Percentiles rank a stretch among this genome's conserved stretches.
Evolutionary conservation across 768 basidiomycete species (phyloP).

Genomic region (Russula olivacea): DNA sequence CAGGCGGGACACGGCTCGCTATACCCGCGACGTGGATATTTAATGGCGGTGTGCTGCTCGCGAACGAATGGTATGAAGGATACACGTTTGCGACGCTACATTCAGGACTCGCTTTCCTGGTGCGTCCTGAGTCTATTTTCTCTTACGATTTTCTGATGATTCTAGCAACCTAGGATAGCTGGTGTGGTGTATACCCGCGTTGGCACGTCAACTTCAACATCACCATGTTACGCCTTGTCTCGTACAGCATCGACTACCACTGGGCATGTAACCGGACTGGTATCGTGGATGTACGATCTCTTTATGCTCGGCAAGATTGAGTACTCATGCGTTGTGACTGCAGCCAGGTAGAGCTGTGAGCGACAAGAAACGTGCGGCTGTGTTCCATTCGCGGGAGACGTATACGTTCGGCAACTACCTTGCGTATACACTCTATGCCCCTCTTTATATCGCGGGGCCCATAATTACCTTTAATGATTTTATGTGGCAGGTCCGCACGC

Average conservation of each 20-base stretch:
- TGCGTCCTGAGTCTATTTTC: constrained; percentile 34
- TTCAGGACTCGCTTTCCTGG: constrained; percentile 52
- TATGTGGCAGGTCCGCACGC: constrained; percentile 68
- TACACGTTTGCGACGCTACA: constrained; percentile 60
- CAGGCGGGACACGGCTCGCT: constrained; percentile 39
- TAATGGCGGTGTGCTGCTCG: constrained; percentile 67
- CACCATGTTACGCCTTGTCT: constrained; percentile 88
- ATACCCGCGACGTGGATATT: constrained; percentile 69
- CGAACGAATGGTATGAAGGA: constrained; percentile 70
- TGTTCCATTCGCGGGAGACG: constrained; percentile 47
- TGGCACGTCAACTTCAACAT: constrained; percentile 97
- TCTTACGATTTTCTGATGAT: background rate
- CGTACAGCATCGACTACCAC: constrained; percentile 89
- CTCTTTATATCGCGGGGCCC: constrained; percentile 92
- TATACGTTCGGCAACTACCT: constrained; percentile 74
- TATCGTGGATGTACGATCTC: constrained; percentile 37
- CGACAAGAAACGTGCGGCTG: constrained; percentile 56
- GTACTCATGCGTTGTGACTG: background rate
- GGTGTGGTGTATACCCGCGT: constrained; percentile 74
- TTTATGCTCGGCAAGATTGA: background rate
- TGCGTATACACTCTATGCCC: constrained; percentile 85
- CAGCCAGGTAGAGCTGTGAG: constrained; percentile 33
- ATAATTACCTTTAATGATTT: constrained; percentile 97
- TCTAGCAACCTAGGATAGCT: constrained; percentile 44
- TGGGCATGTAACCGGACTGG: constrained; percentile 57